phyloP scores from a whole-genome alignment of 2,329 filamentous ascomycete species.

The Botrytis medusae region DNA sequence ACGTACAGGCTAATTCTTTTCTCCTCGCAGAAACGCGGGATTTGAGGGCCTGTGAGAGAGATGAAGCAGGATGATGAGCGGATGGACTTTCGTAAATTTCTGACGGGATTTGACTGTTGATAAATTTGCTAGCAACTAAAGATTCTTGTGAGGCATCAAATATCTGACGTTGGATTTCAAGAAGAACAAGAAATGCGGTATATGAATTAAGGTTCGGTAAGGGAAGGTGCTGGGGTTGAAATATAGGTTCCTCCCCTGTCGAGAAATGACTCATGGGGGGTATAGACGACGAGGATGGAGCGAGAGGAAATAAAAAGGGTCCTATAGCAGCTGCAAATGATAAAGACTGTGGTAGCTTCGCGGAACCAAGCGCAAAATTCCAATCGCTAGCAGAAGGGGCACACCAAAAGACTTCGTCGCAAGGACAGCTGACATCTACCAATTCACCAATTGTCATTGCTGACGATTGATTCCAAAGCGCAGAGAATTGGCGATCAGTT shows the following conservation, averaged over 20 bases:
- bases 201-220: slow-evolving; percentile 32
- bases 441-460: slow-evolving; percentile 33
- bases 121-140: slow-evolving; percentile 28
- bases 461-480: slow-evolving; percentile 31
- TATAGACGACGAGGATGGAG: not conserved
- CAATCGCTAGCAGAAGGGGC: slow-evolving; percentile 32
- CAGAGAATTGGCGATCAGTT: slow-evolving; percentile 33
- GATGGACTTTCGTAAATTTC: not conserved
- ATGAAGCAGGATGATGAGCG: not conserved
- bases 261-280: not conserved
- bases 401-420: slow-evolving; percentile 34
- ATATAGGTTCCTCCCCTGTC: not conserved
- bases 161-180: slow-evolving; percentile 29
- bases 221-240: slow-evolving; percentile 17
- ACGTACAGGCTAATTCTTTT: slow-evolving; percentile 20
- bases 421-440: slow-evolving; percentile 31
- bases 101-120: slow-evolving; percentile 20
- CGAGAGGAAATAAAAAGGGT: slow-evolving; percentile 29
- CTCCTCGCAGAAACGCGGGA: slow-evolving; percentile 4
- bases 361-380: slow-evolving; percentile 32
- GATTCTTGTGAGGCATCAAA: slow-evolving; percentile 31
- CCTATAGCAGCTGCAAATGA: slow-evolving; percentile 32
- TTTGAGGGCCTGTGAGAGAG: slow-evolving; percentile 11
- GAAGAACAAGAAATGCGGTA: slow-evolving; percentile 32
- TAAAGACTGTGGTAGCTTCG: slow-evolving; percentile 28